Base-by-base conservation (phyloP, 805 yeast species). In the Yamadazyma ubonensis region DNA sequence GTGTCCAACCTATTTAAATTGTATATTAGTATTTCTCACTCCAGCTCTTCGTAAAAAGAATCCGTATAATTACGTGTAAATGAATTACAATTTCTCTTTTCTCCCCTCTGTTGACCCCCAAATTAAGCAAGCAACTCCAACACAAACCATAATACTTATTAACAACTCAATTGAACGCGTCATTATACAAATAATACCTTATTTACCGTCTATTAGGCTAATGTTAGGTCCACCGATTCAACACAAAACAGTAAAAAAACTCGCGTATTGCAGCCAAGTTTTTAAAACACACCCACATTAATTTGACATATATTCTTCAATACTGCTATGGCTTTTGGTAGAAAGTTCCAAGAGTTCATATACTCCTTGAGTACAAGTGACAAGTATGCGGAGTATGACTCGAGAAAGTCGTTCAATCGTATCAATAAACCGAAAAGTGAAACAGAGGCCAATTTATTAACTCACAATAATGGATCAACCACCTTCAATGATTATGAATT, bases 321-420 rank as follows among this genome's bases (percentile, higher is more conserved):
- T n/a, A n/a, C n/a, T n/a, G n/a, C n/a, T n/a, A n/a, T 57, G 60
- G 49, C 49, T 29, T 39, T 57, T 12, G 33, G 52, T 4, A 44
- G 73, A 47, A 72, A 65, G 50, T 58, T 79, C 52, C 81, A 71
- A 54, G 83, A 81, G 59, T 66, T 81, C 49, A 55, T 81, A 10
- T 83, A 83, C 56, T 75, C 84, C 9, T 63, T 82, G 44, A 77
- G 79, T 34, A 79, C 88, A 5, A 75, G 71, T 38, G 89, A 83
- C 51, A 79, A 83, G 49, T 83, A 83, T 50, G 82, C 89, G 1
- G 88, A 80, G 48, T 82, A 71, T 53, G 76, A 78, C 49, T 66
- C 77, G 11, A 60, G 73, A 29, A 71, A 68, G 44, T 66, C 72
- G 6, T 70, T 66, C 54, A 65, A 64, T 50, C 53, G 73, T 25